Evolutionary conservation across 805 yeast genomes (phyloP), one percentile per base, ranked within the genome.

Genomic region (Candida tallmaniae): DNA sequence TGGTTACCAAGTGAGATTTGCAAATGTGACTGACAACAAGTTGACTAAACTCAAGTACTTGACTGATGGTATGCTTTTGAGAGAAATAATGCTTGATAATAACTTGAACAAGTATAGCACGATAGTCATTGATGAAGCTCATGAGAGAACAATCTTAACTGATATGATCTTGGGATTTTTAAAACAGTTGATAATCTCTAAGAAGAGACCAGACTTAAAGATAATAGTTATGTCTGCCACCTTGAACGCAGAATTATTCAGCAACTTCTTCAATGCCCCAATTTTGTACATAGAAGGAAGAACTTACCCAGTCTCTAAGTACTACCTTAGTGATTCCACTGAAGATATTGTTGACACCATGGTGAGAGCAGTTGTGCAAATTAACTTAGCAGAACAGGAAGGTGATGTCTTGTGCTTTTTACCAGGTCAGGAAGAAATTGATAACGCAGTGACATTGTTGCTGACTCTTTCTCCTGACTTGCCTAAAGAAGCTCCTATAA

Each of bases 381-480:
- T 89, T 10, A 89, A 93, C 52, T 68, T 72, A 46, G 66, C 83
- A 6, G 96, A 93, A 53, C 84, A 75, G 12, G 73, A 74, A 21
- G 98, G 99, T 29, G 98, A 93, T 55, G 75, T 93, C n/a, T 60
- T 93, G 19, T 90, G 90, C 35, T 93, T 93, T 52, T 62, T 93
- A 35, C 89, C 97, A 0, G 98, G 98, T 42, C 98, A 93, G 57
- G 98, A 93, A 52, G 98, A 93, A 52, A 93, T 93, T 55, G 98
- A 93, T 54, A 82, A 82, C 46, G 81, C 84, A 10, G 87, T 78
- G 1, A 72, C 74, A 11, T 58, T 80, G 1, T 60, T 93, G 36
- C 71, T 65, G 35, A 70, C 73, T 24, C 50, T 82, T 14, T 73
- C 89, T 1, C 83, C 83, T 1, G 69, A 72, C 29, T 56, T 89